Conservation (phyloP, 177 flowering plant species). For the Telopea speciosissima region DNA sequence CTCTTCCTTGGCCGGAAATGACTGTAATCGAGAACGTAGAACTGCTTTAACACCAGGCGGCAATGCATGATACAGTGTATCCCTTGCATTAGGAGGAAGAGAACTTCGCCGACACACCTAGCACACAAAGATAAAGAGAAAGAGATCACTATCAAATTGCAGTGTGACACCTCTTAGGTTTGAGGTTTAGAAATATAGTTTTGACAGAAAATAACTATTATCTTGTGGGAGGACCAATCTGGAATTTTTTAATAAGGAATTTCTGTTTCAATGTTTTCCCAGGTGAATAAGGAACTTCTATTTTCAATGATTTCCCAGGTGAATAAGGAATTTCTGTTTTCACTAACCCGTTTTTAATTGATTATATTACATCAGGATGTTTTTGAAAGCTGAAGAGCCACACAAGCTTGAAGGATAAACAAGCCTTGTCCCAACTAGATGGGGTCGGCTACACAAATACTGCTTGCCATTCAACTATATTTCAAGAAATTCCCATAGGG, state of each 20-base stretch:
- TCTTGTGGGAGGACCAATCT: no score
- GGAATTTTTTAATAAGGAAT: no score
- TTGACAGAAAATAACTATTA: background rate
- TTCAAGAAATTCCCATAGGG: no score
- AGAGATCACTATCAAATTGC: background rate
- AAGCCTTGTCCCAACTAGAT: no score
- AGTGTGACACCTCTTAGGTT: background rate
- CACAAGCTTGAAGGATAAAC: background rate
- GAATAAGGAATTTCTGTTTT: background rate
- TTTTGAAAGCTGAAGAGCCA: background rate
- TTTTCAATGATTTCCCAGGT: background rate
- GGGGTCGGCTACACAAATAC: background rate
- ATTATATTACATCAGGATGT: background rate
- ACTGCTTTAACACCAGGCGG: slow-evolving; percentile 57
- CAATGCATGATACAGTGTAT: slow-evolving; percentile 60
- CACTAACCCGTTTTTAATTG: no score
- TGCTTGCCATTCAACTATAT: no score
- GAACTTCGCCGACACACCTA: slow-evolving; percentile 75
- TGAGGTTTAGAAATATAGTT: no score
- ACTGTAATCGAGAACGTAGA: slow-evolving; percentile 49
- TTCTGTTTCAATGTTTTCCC: no score
- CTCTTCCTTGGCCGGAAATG: slow-evolving; percentile 41
- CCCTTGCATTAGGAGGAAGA: slow-evolving; percentile 73
- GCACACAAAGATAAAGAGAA: background rate
- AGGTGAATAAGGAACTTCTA: no score